phyloP scores from a whole-genome alignment of 306 rosid genomes.

The Arachis hypogaea region DNA sequence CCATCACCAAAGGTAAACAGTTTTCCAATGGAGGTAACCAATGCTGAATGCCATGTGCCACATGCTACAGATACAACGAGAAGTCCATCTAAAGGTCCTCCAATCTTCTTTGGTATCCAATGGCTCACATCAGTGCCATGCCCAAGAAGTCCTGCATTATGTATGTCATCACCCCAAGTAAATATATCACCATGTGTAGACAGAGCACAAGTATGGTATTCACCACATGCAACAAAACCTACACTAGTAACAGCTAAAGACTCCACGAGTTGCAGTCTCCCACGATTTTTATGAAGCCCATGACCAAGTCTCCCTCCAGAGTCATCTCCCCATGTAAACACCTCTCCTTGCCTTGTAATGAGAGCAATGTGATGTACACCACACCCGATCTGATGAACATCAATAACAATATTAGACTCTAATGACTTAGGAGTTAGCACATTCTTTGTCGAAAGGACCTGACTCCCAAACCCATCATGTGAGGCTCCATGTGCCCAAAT shows the following conservation, averaged over 20 bases:
- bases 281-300: slow-evolving; percentile 69
- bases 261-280: slow-evolving; percentile 79
- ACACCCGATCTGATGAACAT: slow-evolving; percentile 79
- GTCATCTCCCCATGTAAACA: slow-evolving; percentile 98
- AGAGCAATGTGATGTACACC: slow-evolving; percentile 83
- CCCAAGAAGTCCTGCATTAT: slow-evolving; percentile 85
- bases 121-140: slow-evolving; percentile 84
- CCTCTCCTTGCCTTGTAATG: slow-evolving; percentile 94
- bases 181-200: slow-evolving; percentile 76
- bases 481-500: slow-evolving; percentile 68
- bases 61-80: slow-evolving; percentile 88
- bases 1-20: slow-evolving; percentile 96
- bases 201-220: slow-evolving; percentile 86
- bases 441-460: slow-evolving; percentile 54
- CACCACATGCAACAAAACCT: slow-evolving; percentile 83
- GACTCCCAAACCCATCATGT: slow-evolving; percentile 59
- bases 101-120: slow-evolving; percentile 77
- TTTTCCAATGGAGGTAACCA: slow-evolving; percentile 76
- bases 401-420: slow-evolving; percentile 88
- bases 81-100: slow-evolving; percentile 77
- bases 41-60: slow-evolving; percentile 93
- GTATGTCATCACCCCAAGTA: slow-evolving; percentile 93
- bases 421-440: slow-evolving; percentile 75
- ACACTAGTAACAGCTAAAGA: slow-evolving; percentile 63
- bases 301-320: slow-evolving; percentile 95